Conservation (phyloP, 2,329 filamentous ascomycete species). For the Byssochlamys sp. region DNA sequence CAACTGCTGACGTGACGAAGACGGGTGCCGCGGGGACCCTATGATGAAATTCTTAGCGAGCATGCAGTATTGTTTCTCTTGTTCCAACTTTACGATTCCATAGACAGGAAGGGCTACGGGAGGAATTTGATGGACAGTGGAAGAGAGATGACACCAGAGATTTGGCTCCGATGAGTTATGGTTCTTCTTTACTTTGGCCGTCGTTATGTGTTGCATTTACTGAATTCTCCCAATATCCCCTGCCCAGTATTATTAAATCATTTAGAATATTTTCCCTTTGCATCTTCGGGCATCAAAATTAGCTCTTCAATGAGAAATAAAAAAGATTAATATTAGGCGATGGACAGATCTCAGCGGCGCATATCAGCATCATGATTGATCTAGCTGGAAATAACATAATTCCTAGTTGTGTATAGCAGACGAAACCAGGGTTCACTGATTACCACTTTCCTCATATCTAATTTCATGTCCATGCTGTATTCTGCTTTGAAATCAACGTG, state of each 20-base stretch:
- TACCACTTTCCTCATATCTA: neutral
- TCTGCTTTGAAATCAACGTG: neutral
- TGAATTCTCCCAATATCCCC: neutral
- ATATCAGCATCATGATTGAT: neutral
- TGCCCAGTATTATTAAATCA: neutral
- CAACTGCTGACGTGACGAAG: constrained; percentile 14
- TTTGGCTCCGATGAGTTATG: neutral
- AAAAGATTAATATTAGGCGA: neutral
- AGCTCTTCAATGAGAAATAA: neutral
- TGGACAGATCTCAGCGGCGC: neutral
- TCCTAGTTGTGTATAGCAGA: neutral
- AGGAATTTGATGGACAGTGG: neutral
- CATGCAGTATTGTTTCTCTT: constrained; percentile 2
- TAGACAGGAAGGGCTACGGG: neutral
- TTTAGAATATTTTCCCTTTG: neutral
- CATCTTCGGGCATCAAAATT: neutral
- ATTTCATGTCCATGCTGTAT: neutral
- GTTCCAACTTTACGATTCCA: neutral
- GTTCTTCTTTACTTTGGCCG: neutral
- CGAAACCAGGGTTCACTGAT: neutral
- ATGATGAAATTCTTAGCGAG: neutral
- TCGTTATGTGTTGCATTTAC: neutral
- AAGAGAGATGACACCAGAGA: neutral
- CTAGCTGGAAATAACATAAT: neutral
- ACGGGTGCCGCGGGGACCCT: constrained; percentile 8